Evolutionary conservation across 768 basidiomycete species (phyloP).

Genomic region (Boletus sp.): DNA sequence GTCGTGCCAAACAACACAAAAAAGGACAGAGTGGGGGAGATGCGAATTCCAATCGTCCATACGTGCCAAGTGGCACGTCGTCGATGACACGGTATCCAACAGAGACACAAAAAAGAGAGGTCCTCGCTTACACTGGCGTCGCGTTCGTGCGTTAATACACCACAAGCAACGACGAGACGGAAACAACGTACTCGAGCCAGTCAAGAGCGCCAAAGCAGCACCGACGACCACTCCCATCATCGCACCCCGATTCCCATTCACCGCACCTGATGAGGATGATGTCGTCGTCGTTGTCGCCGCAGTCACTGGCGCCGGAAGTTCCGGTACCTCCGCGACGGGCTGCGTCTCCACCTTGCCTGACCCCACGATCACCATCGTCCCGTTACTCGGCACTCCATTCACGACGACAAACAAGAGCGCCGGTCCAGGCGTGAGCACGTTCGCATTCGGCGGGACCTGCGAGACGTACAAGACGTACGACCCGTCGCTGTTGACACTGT

Average conservation of each 20-base stretch:
- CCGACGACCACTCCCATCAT: background rate
- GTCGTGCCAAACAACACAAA: background rate
- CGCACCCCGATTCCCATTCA: background rate
- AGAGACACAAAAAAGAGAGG: background rate
- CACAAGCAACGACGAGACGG: no score
- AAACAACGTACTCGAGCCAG: background rate
- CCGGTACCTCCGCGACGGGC: constrained; percentile 41
- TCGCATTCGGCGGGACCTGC: constrained; percentile 81
- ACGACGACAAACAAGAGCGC: constrained; percentile 80
- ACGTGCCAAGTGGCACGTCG: background rate
- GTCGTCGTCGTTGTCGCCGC: background rate
- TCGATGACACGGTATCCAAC: background rate
- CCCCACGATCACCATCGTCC: constrained; percentile 73
- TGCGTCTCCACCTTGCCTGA: constrained; percentile 76
- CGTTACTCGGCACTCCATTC: constrained; percentile 80
- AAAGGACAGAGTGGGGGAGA: no score
- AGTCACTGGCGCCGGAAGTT: constrained; percentile 38
- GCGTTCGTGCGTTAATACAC: background rate
- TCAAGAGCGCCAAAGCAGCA: background rate
- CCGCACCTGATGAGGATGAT: background rate
- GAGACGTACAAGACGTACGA: constrained; percentile 75
- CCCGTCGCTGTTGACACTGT: constrained; percentile 74
- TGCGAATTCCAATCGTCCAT: background rate
- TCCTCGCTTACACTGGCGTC: background rate
- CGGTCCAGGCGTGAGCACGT: constrained; percentile 87